phyloP scores from a whole-genome alignment of 345 rosid genomes.

The Streptanthus diversifolius region DNA sequence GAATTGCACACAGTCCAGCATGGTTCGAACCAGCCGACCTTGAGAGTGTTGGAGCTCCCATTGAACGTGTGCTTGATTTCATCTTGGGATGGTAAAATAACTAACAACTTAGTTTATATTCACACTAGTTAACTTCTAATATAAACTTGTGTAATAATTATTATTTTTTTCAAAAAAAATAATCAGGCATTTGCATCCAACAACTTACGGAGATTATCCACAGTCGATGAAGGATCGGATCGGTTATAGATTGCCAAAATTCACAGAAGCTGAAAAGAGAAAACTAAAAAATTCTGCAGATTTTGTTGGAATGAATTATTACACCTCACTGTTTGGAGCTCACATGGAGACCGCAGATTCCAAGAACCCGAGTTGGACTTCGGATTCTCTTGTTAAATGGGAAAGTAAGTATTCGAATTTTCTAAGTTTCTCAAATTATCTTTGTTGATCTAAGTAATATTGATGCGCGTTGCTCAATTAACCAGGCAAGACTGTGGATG shows the following conservation, averaged over 20 bases:
- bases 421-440: not conserved
- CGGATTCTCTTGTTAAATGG: slow-evolving; percentile 36
- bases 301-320: slow-evolving; percentile 50
- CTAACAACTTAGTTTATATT: not conserved
- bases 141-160: not conserved
- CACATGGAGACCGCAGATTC: not conserved
- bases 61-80: slow-evolving; percentile 34
- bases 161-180: not conserved
- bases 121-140: not conserved
- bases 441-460: not conserved
- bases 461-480: not conserved
- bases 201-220: slow-evolving; percentile 51
- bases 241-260: slow-evolving; percentile 44
- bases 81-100: slow-evolving; percentile 33
- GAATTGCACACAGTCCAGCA: slow-evolving; percentile 37
- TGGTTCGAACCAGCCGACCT: slow-evolving; percentile 36
- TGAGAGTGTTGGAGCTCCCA: slow-evolving; percentile 7
- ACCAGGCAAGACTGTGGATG: slow-evolving; percentile 18
- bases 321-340: slow-evolving; percentile 29
- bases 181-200: slow-evolving; percentile 42
- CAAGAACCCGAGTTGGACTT: slow-evolving; percentile 28
- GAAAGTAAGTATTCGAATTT: slow-evolving; percentile 33
- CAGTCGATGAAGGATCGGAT: slow-evolving; percentile 38
- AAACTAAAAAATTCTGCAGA: slow-evolving; percentile 40
- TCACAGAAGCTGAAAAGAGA: slow-evolving; percentile 34